These are phyloP conservation scores for Pleurotus tuoliensis DNA, from an alignment of 768 basidiomycete genomes.

Conservation along the genomic window DNA sequence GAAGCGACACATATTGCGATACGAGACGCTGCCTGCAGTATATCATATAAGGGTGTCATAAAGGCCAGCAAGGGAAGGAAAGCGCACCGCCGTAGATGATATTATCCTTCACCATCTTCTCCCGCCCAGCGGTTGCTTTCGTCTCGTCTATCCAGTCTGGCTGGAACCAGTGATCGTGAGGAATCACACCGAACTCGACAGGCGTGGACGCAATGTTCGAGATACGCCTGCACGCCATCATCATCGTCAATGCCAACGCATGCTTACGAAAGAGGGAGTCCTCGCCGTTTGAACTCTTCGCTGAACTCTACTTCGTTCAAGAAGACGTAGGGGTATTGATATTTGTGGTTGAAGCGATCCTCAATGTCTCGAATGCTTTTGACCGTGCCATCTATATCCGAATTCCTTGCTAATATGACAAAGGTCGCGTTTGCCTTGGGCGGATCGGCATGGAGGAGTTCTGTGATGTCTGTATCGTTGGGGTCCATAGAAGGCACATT, in stretches of 20 bases:
- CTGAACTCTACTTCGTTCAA: constrained; percentile 80
- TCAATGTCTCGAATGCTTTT: constrained; percentile 73
- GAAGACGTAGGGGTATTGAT: constrained; percentile 80
- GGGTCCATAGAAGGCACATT: neutral
- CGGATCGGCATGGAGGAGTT: neutral
- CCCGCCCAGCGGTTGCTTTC: constrained; percentile 51
- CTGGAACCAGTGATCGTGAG: constrained; percentile 69
- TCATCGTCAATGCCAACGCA: neutral
- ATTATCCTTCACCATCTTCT: constrained; percentile 53
- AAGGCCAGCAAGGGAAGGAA: neutral
- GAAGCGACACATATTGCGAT: constrained; percentile 95
- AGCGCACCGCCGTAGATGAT: constrained; percentile 41
- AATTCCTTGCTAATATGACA: constrained; percentile 61
- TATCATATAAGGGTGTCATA: neutral
- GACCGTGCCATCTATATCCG: constrained; percentile 58
- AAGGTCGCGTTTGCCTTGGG: constrained; percentile 37
- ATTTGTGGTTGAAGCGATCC: constrained; percentile 76
- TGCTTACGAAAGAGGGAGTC: neutral
- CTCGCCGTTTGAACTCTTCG: constrained; percentile 68
- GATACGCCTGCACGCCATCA: neutral
- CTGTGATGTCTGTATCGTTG: neutral
- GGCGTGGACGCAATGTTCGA: constrained; percentile 7
- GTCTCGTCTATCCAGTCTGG: constrained; percentile 76
- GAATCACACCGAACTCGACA: constrained; percentile 61
- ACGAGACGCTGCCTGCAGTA: constrained; percentile 22